Conservation (phyloP, 78 protist species). For the Cavenderia fasciculata region DNA sequence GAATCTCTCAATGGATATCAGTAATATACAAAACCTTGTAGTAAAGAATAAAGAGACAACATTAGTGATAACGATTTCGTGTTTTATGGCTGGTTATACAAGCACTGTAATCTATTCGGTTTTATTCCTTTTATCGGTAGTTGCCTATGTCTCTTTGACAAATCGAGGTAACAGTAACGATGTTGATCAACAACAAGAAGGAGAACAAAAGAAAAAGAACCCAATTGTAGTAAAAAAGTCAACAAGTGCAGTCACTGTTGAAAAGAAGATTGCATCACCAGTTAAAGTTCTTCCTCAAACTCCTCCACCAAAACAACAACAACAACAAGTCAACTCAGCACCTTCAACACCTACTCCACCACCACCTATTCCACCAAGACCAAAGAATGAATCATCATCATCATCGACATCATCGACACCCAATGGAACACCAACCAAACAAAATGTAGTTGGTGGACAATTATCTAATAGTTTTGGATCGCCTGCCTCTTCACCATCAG, state of each 20-base stretch:
- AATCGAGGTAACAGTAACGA: background rate
- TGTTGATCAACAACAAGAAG: background rate
- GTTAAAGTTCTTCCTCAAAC: background rate
- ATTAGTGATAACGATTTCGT: too few relatives aligned
- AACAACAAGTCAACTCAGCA: background rate
- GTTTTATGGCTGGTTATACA: slow-evolving; percentile 13
- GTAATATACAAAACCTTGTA: too few relatives aligned
- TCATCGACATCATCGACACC: background rate
- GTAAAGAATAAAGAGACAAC: too few relatives aligned
- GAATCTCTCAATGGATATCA: too few relatives aligned
- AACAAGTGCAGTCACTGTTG: background rate
- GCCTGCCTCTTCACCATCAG: too few relatives aligned
- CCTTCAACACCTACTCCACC: background rate
- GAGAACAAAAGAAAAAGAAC: too few relatives aligned
- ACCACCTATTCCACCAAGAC: background rate
- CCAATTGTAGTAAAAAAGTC: slow-evolving; percentile 3
- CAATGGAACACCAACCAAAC: background rate
- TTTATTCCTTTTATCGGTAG: background rate
- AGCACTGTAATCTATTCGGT: background rate
- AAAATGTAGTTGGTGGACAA: background rate
- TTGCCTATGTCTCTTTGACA: background rate
- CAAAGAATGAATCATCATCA: background rate
- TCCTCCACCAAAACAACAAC: background rate
- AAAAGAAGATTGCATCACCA: background rate
- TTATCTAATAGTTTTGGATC: background rate